A percentile compares a stretch with the other conserved stretches of the same genome.
Evolutionary conservation across 2,329 filamentous ascomycete species (phyloP).

Genomic region (Remersonia thermophila): DNA sequence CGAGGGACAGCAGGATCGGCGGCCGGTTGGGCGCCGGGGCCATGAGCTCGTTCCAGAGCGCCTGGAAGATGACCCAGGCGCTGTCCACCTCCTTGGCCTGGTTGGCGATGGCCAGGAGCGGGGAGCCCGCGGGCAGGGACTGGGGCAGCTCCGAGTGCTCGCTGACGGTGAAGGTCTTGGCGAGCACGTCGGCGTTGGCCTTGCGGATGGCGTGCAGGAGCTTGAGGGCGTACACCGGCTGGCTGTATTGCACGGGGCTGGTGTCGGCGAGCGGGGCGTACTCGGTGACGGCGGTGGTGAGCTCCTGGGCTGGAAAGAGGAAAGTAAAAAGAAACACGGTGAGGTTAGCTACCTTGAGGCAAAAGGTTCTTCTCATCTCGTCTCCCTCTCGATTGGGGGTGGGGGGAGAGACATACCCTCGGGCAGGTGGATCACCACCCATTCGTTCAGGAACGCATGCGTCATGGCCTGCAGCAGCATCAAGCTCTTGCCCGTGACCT

Average conservation of each 20-base stretch:
- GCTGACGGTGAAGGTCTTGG: conserved; percentile 31
- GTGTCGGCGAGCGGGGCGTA: conserved; percentile 59
- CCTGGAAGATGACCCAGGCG: conserved; percentile 69
- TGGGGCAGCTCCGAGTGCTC: conserved; percentile 32
- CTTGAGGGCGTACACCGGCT: conserved; percentile 64
- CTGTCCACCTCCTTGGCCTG: conserved; percentile 63
- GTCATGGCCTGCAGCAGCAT: conserved; percentile 72
- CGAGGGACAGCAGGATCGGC: conserved; percentile 61
- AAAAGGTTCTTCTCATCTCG: too few species aligned
- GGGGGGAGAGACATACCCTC: too few species aligned
- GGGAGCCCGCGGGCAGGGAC: conserved; percentile 44
- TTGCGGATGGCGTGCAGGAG: conserved; percentile 61
- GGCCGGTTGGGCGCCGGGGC: conserved; percentile 30
- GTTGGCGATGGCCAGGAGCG: conserved; percentile 56
- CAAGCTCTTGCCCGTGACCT: conserved; percentile 74
- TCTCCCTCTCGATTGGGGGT: too few species aligned
- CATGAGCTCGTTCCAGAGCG: conserved; percentile 67
- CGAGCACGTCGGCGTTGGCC: conserved; percentile 58
- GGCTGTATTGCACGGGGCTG: conserved; percentile 52
- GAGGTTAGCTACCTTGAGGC: conserved; percentile 24
- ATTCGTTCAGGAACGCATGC: conserved; percentile 68
- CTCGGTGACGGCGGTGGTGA: conserved; percentile 67
- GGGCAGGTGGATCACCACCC: conserved; percentile 81
- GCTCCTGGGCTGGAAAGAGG: conserved; percentile 52
- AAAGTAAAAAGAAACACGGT: conserved; percentile 4